Evolutionary conservation across 2,329 filamentous ascomycete genomes (phyloP).

Genomic region (Sarocladiaceae sp.): DNA sequence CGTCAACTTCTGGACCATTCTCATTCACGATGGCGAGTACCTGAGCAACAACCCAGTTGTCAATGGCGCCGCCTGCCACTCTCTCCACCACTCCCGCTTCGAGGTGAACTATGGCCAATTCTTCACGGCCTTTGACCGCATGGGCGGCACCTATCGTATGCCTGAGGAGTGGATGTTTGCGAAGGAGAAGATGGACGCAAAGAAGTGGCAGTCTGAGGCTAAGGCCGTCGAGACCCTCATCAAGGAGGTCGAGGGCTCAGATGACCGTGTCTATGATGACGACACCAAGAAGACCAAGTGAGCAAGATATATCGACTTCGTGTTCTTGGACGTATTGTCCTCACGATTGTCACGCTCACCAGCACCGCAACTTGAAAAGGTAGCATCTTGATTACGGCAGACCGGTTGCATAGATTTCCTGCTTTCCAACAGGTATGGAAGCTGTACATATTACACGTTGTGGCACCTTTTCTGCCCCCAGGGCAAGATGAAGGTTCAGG

Average conservation of each 20-base stretch:
- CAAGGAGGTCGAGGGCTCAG: slow-evolving; percentile 61
- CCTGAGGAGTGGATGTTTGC: slow-evolving; percentile 83
- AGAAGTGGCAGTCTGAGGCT: slow-evolving; percentile 74
- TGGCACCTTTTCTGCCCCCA: not conserved
- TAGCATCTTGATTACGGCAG: too few relatives aligned
- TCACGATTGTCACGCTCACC: not conserved
- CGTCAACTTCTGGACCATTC: slow-evolving; percentile 95
- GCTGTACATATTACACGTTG: not conserved
- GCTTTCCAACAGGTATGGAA: too few relatives aligned
- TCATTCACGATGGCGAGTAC: slow-evolving; percentile 96
- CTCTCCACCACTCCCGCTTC: slow-evolving; percentile 60
- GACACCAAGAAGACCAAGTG: slow-evolving; percentile 41
- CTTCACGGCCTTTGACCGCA: slow-evolving; percentile 85
- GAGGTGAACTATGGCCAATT: slow-evolving; percentile 85
- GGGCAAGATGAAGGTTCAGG: not conserved
- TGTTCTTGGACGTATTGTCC: not conserved
- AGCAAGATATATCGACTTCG: not conserved
- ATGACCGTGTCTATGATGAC: slow-evolving; percentile 43
- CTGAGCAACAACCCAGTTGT: slow-evolving; percentile 85
- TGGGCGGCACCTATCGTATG: slow-evolving; percentile 81
- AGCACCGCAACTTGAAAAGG: slow-evolving; percentile 2
- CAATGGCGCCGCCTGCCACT: slow-evolving; percentile 92
- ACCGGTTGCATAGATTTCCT: too few relatives aligned
- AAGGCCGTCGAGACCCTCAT: slow-evolving; percentile 73
- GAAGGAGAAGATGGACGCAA: slow-evolving; percentile 80